phyloP scores from a whole-genome alignment of 768 basidiomycete genomes.

The Dioszegia aurantiaca region DNA sequence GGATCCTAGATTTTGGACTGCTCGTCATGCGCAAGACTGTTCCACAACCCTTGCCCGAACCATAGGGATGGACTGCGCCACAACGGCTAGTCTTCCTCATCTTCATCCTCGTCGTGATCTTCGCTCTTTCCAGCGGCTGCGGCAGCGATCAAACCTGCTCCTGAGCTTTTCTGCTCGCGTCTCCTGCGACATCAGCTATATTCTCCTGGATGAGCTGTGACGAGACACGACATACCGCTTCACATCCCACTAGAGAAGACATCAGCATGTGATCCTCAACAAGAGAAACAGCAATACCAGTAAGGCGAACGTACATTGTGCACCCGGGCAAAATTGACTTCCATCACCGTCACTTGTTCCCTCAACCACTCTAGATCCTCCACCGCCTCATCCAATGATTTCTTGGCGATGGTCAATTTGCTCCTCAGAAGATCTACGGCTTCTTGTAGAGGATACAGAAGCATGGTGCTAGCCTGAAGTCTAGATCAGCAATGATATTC shows the following conservation, averaged over 20 bases:
- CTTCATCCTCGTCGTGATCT: constrained; percentile 36
- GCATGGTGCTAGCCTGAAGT: constrained; percentile 89
- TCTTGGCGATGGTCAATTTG: constrained; percentile 72
- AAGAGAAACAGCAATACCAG: no score
- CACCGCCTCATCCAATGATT: constrained; percentile 63
- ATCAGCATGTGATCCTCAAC: not conserved
- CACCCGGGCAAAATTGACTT: constrained; percentile 87
- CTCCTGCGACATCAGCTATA: constrained; percentile 12
- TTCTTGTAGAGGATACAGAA: constrained; percentile 79
- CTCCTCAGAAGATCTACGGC: constrained; percentile 71
- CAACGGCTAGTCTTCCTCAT: not conserved
- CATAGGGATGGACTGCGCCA: no score
- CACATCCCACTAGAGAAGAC: constrained; percentile 38
- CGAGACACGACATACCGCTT: constrained; percentile 21
- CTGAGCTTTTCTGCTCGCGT: constrained; percentile 12
- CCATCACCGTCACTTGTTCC: constrained; percentile 95
- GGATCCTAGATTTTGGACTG: no score
- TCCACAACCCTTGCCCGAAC: no score
- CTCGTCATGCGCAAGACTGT: no score
- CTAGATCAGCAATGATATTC: not conserved
- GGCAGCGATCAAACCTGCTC: not conserved
- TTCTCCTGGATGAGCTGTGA: not conserved
- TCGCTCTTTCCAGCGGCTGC: constrained; percentile 22
- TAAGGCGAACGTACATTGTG: constrained; percentile 67
- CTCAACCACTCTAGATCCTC: constrained; percentile 90